Evolutionary conservation across 192 early-diverging fungal species (phyloP), one percentile per base, ranked within the genome.

Genomic region (Cladochytrium replicatum): DNA sequence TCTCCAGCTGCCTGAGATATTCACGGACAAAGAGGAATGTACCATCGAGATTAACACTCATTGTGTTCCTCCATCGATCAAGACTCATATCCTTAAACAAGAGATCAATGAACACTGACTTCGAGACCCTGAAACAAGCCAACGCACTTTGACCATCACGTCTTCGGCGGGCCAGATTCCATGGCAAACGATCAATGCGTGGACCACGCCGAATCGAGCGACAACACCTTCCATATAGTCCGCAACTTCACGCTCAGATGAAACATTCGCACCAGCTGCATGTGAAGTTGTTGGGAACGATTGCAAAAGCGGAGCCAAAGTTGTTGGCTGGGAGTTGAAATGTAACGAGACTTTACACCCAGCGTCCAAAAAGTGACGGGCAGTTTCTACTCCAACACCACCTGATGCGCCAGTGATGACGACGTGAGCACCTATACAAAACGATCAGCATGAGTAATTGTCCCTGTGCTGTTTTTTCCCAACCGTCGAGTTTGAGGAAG

Each of bases 341-440:
- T 80, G 78, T n/a, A 74, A 47, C 1, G 72, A 58, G 6, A 71
- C 70, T 5, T 61, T 54, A 23, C 67, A 68, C 21, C 74, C 75
- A 0, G 24, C 47, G 13, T 26, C 40, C 5, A 80, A 54, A 45
- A 80, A 70, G 23, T 43, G 47, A 7, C 55, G 41, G 19, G 74
- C 63, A 8, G 65, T 60, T 1, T 29, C 66, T 5, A 75, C 17
- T 21, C 78, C 78, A 2, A 80, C 65, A 2, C 78, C 78, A 15
- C 78, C 78, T 6, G 55, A 61, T 2, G 78, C 78, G 5, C 78
- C 78, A 23, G 78, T 80, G 2, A 80, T 57, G 45, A 75, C 41
- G 8, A 75, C 69, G 38, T 77, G 74, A n/a, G n/a, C n/a, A n/a
- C n/a, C n/a, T n/a, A n/a, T n/a, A n/a, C n/a, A n/a, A n/a, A n/a